Evolutionary conservation across 805 yeast genomes (phyloP), one percentile per base, ranked within the genome.

Genomic region (Hanseniaspora jakobsenii): DNA sequence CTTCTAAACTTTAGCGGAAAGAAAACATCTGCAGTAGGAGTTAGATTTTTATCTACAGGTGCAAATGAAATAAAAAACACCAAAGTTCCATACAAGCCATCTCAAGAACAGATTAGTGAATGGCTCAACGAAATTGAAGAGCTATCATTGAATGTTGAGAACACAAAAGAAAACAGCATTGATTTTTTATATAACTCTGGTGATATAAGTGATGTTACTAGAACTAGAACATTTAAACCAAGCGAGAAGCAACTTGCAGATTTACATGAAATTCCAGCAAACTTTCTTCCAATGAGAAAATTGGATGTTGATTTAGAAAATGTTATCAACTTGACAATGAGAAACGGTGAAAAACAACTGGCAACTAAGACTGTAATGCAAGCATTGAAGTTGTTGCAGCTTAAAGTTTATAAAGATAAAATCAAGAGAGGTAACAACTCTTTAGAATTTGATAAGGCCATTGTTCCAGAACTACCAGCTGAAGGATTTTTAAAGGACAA

Each of bases 271-370:
- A 63, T 79, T 40, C 64, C 69, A 48, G 66, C 61, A 32, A 64
- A 66, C 49, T 71, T 74, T 10, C 64, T 84, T 24, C 94, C 95
- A 22, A 55, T 66, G 22, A 67, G 69, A 51, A 63, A 65, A 36
- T 22, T 35, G 2, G 91, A 85, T 53, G 80, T 82, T n/a, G 73
- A 78, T 17, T 67, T 87, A 38, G 77, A 78, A 39, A 78, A 81
- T 53, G 74, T 91, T 56, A 78, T 83, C 44, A 86, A 86, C 58
- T 70, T 86, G 66, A 77, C 91, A 49, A 91, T 91, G 97, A 77
- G 83, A 57, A 78, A 84, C 58, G 98, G 98, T 34, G 78, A 78
- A 61, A 91, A 87, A 61, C 73, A 82, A 45, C 66, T 69, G 39
- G 96, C 97, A 0, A 79, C 78, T 57, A 78, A 72, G 53, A 69